phyloP scores from a whole-genome alignment of 441 rosid species.

The Jatropha podagrica region DNA sequence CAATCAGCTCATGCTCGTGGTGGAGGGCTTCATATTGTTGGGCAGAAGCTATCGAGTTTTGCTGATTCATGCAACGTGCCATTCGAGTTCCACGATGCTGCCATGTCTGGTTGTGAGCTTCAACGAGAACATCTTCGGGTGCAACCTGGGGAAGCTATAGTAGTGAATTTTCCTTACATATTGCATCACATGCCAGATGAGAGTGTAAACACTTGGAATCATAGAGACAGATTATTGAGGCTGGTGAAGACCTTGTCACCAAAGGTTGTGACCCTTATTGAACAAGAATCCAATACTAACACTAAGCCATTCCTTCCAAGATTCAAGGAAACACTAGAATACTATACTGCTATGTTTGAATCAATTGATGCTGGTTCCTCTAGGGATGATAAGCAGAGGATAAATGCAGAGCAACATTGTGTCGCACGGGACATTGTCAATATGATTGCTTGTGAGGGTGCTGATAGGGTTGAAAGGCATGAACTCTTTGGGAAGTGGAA shows the following conservation, averaged over 20 bases:
- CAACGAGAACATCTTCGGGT: slow-evolving; percentile 41
- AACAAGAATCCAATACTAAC: slow-evolving; percentile 75
- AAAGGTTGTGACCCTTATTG: slow-evolving; percentile 55
- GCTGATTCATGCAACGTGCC: slow-evolving; percentile 44
- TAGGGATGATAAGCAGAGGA: slow-evolving; percentile 52
- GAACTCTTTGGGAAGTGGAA: slow-evolving; percentile 68
- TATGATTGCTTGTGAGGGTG: slow-evolving; percentile 68
- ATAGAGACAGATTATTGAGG: slow-evolving; percentile 57
- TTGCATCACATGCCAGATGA: slow-evolving; percentile 76
- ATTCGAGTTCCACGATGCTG: slow-evolving; percentile 56
- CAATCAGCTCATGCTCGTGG: slow-evolving; percentile 68
- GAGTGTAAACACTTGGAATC: slow-evolving; percentile 61
- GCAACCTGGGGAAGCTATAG: slow-evolving; percentile 54
- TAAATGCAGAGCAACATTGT: slow-evolving; percentile 72
- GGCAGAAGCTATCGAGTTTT: slow-evolving; percentile 33
- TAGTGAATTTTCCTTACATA: slow-evolving; percentile 61
- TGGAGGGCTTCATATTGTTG: slow-evolving; percentile 59
- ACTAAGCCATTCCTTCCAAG: slow-evolving; percentile 57
- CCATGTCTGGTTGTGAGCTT: slow-evolving; percentile 52
- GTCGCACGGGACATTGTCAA: slow-evolving; percentile 78
- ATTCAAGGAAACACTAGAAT: slow-evolving; percentile 51
- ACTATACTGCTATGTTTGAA: slow-evolving; percentile 64
- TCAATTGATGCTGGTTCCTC: slow-evolving; percentile 51
- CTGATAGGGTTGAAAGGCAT: slow-evolving; percentile 69
- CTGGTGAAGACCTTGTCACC: slow-evolving; percentile 61